Percentiles rank a stretch among this genome's conserved stretches.
Evolutionary conservation across 768 basidiomycete species (phyloP).

Genomic region (Cyclocybe aegerita): DNA sequence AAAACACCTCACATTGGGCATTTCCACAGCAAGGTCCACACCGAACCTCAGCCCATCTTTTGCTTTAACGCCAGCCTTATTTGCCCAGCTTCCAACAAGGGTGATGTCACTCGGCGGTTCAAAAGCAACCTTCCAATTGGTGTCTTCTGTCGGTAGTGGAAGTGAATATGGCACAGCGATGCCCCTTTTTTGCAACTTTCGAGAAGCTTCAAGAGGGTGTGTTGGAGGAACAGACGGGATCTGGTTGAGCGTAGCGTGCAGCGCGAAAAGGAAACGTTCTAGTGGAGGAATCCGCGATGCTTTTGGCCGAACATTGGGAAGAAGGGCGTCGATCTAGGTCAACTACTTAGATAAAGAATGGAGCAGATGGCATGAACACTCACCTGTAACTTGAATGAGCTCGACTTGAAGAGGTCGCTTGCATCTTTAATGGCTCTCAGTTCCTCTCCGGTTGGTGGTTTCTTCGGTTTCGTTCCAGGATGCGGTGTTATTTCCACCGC

Average conservation of each 20-base stretch:
- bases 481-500: slow-evolving; percentile 9
- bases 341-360: slow-evolving; percentile 8
- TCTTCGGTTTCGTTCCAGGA: slow-evolving; percentile 33
- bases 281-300: slow-evolving; percentile 53
- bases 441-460: slow-evolving; percentile 70
- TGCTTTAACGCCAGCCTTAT: slow-evolving; percentile 70
- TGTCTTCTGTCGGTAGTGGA: slow-evolving; percentile 72
- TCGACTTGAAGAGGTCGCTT: slow-evolving; percentile 71
- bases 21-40: slow-evolving; percentile 46
- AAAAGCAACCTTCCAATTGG: slow-evolving; percentile 88
- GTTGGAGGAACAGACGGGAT: slow-evolving; percentile 57
- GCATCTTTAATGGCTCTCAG: slow-evolving; percentile 73
- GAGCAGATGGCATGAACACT: slow-evolving; percentile 5
- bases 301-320: slow-evolving; percentile 76
- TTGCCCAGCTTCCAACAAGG: slow-evolving; percentile 86
- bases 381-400: slow-evolving; percentile 84
- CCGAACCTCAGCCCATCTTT: slow-evolving; percentile 64
- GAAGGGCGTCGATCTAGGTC: slow-evolving; percentile 71
- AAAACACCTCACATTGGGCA: too few relatives aligned
- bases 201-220: slow-evolving; percentile 67
- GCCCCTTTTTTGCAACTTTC: slow-evolving; percentile 48
- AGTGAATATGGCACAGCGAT: slow-evolving; percentile 67
- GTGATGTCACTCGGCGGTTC: slow-evolving; percentile 74
- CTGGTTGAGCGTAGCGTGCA: slow-evolving; percentile 65
- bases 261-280: slow-evolving; percentile 63